A percentile compares a stretch with the other conserved stretches of the same genome.
Evolutionary conservation across 2,329 filamentous ascomycete species (phyloP).

Genomic region (Mariannaea elegans): DNA sequence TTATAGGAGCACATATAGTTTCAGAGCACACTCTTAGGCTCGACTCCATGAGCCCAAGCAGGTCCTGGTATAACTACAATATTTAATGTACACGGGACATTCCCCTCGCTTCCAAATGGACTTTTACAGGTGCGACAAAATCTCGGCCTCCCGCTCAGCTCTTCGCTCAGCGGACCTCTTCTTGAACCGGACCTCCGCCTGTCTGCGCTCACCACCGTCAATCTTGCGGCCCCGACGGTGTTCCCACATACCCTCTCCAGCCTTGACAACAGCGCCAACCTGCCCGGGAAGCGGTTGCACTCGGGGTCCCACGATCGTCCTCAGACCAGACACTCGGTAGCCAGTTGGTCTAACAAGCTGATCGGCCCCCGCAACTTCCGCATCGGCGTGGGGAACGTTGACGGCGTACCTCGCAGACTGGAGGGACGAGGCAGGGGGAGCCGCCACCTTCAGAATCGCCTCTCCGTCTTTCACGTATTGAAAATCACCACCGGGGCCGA

Average conservation of each 20-base stretch:
- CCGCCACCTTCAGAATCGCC: constrained; percentile 61
- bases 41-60: constrained; percentile 21
- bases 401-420: constrained; percentile 61
- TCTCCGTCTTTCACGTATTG: constrained; percentile 70
- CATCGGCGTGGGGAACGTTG: constrained; percentile 60
- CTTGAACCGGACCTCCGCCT: constrained; percentile 87
- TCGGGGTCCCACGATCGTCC: constrained; percentile 78
- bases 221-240: constrained; percentile 87
- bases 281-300: constrained; percentile 74
- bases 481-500: constrained; percentile 85
- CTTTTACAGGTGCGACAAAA: constrained; percentile 44
- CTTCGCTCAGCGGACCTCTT: constrained; percentile 81
- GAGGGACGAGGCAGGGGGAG: constrained; percentile 46
- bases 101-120: constrained; percentile 25
- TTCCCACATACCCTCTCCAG: constrained; percentile 94
- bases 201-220: constrained; percentile 93
- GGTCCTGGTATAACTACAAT: constrained; percentile 42
- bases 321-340: constrained; percentile 73
- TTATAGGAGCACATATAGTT: too few species aligned
- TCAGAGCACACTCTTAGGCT: too few species aligned
- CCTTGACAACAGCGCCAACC: constrained; percentile 70
- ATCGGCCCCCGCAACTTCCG: constrained; percentile 34
- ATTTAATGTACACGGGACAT: constrained; percentile 39
- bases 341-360: constrained; percentile 45
- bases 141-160: constrained; percentile 64